These are phyloP conservation scores for Fusarium sp. DNA, from an alignment of 2,329 filamentous ascomycete genomes.

Conservation along the genomic window DNA sequence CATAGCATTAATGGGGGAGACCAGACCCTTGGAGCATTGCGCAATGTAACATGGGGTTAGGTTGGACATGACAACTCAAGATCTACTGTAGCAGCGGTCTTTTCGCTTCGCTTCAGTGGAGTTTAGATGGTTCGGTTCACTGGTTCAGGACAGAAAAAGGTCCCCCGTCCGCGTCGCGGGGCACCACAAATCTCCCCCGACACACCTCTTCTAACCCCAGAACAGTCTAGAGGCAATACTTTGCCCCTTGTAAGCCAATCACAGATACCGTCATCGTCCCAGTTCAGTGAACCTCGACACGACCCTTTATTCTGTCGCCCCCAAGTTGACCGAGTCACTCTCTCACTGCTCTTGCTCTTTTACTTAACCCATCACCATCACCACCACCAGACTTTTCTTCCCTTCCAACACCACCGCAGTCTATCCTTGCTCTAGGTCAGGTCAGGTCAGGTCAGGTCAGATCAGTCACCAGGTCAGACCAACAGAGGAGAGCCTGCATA, in stretches of 20 bases:
- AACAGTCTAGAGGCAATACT: background rate
- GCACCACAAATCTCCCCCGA: slow-evolving; percentile 15
- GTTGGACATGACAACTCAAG: background rate
- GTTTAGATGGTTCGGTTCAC: background rate
- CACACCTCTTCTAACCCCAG: slow-evolving; percentile 15
- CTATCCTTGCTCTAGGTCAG: background rate
- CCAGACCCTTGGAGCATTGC: background rate
- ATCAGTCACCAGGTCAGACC: background rate
- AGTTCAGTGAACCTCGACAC: background rate
- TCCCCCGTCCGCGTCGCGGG: slow-evolving; percentile 13
- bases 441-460: background rate
- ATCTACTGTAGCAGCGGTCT: slow-evolving; percentile 7
- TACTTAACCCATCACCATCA: background rate
- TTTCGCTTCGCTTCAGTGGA: slow-evolving; percentile 25
- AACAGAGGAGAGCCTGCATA: background rate
- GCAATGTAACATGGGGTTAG: background rate
- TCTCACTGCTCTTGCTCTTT: background rate
- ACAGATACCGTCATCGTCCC: slow-evolving; percentile 12
- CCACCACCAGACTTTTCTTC: slow-evolving; percentile 24
- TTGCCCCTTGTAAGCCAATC: slow-evolving; percentile 6
- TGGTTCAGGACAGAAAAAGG: background rate
- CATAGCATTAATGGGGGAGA: background rate
- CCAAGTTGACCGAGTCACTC: slow-evolving; percentile 15
- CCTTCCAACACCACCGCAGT: background rate
- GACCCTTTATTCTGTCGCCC: slow-evolving; percentile 39